These are phyloP conservation scores for Leptodontidium sp. DNA, from an alignment of 2,329 filamentous ascomycete genomes.

Conservation along the genomic window DNA sequence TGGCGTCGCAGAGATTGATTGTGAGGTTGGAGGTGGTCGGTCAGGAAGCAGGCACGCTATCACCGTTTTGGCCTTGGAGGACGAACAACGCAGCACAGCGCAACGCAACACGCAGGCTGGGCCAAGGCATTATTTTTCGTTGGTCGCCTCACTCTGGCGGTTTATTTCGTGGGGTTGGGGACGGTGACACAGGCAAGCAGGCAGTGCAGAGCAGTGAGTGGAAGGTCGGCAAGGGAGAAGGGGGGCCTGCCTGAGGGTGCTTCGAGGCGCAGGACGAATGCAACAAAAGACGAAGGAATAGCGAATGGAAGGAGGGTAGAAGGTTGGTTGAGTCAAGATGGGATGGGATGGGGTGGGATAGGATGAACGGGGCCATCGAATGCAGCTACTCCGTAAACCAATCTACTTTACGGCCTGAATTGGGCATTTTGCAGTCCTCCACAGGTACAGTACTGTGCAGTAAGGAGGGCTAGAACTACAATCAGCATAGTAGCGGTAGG, in stretches of 20 bases:
- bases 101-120: slow-evolving; percentile 19
- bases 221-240: background rate
- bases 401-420: slow-evolving; percentile 6
- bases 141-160: slow-evolving; percentile 27
- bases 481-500: background rate
- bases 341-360: background rate
- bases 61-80: slow-evolving; percentile 15
- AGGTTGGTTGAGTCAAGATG: background rate
- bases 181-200: slow-evolving; percentile 13
- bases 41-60: slow-evolving; percentile 28
- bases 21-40: slow-evolving; percentile 19
- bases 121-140: slow-evolving; percentile 27
- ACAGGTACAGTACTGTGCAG: background rate
- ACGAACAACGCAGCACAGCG: slow-evolving; percentile 29
- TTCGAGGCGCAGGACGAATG: slow-evolving; percentile 1
- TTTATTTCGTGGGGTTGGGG: slow-evolving; percentile 25
- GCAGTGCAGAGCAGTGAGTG: slow-evolving; percentile 16
- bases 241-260: slow-evolving; percentile 1
- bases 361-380: background rate
- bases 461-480: background rate
- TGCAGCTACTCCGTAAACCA: background rate
- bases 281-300: background rate
- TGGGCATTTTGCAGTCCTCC: background rate
- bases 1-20: slow-evolving; percentile 24
- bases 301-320: slow-evolving; percentile 15